Percentiles rank a stretch among this genome's conserved stretches.
These are phyloP conservation scores for Metschnikowia similis DNA, from an alignment of 805 yeast genomes.

Conservation along the genomic window DNA sequence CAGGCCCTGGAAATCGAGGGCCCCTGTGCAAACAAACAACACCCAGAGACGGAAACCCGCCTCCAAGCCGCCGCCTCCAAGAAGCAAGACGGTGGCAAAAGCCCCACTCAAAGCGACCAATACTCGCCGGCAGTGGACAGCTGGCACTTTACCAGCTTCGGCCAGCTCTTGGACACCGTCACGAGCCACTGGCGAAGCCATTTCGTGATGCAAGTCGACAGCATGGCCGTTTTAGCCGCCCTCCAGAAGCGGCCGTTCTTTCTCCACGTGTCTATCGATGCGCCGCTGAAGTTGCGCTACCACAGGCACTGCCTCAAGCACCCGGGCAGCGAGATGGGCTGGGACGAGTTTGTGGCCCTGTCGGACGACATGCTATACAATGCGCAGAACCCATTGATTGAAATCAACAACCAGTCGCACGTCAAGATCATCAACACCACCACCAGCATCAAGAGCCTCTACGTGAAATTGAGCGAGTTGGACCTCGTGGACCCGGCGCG, in stretches of 20 bases:
- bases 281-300: conserved; percentile 54
- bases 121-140: conserved; percentile 5
- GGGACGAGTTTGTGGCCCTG: conserved; percentile 34
- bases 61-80: no score
- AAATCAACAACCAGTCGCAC: conserved; percentile 55
- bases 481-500: conserved; percentile 39
- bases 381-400: conserved; percentile 48
- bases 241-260: conserved; percentile 76
- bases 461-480: conserved; percentile 37
- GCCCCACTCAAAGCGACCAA: not conserved
- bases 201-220: conserved; percentile 54
- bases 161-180: conserved; percentile 52
- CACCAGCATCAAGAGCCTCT: conserved; percentile 30
- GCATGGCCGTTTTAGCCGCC: conserved; percentile 38
- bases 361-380: conserved; percentile 40
- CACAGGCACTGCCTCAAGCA: conserved; percentile 25
- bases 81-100: not conserved
- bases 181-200: conserved; percentile 64
- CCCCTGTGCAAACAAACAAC: no score
- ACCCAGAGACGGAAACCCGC: no score
- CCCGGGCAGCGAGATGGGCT: conserved; percentile 9
- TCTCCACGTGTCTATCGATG: conserved; percentile 72
- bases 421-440: conserved; percentile 40
- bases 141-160: conserved; percentile 34
- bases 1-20: no score